Conservation (phyloP, 1,284 basidiomycete species). For the Taiwanofungus camphoratus region DNA sequence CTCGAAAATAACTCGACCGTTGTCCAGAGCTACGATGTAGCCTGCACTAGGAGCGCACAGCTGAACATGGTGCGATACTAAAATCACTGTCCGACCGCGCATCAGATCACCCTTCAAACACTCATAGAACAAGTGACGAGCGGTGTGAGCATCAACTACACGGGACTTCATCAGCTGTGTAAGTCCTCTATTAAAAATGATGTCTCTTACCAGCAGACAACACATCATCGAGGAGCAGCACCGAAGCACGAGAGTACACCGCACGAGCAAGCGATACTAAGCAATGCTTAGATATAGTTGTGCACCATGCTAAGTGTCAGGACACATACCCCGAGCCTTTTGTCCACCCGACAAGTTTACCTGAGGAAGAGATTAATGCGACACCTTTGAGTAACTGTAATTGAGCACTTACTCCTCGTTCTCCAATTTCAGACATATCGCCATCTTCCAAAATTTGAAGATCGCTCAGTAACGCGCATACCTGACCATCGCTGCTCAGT, state of each 20-base stretch:
- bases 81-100: conserved; percentile 71
- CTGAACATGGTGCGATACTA: conserved; percentile 90
- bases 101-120: conserved; percentile 86
- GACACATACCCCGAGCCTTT: conserved; percentile 73
- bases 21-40: conserved; percentile 80
- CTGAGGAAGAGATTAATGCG: conserved; percentile 29
- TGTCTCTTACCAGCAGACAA: conserved; percentile 53
- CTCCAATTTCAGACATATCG: conserved; percentile 88
- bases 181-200: background rate
- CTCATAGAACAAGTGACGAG: conserved; percentile 76
- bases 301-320: background rate
- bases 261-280: conserved; percentile 84
- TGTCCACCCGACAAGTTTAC: conserved; percentile 92
- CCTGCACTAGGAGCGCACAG: conserved; percentile 64
- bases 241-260: conserved; percentile 86
- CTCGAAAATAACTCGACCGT: conserved; percentile 75
- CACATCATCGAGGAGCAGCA: conserved; percentile 88
- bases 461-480: conserved; percentile 71
- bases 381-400: conserved; percentile 13
- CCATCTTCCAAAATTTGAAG: conserved; percentile 91
- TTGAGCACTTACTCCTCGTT: conserved; percentile 56
- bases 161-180: conserved; percentile 3
- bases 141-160: conserved; percentile 82
- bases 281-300: conserved; percentile 2
- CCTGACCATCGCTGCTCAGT: conserved; percentile 4